Percentiles rank a stretch among this genome's conserved stretches.
These are phyloP conservation scores for Boletus patriciae DNA, from an alignment of 768 basidiomycete genomes.

Conservation along the genomic window DNA sequence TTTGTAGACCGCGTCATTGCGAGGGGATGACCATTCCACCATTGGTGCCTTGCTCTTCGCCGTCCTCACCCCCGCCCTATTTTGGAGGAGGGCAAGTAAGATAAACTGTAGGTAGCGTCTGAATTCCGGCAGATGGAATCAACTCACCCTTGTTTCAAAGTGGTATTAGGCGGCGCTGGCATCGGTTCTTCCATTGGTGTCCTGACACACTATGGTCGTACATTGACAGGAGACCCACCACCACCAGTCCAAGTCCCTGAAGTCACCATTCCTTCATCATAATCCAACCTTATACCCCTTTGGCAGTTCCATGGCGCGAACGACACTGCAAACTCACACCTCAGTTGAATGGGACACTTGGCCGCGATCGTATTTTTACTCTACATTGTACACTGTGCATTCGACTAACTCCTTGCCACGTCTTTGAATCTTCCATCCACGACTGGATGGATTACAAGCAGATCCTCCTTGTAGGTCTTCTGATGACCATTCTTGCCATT, in stretches of 20 bases:
- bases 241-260: conserved; percentile 40
- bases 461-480: conserved; percentile 40
- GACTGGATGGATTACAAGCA: conserved; percentile 58
- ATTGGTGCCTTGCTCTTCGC: conserved; percentile 68
- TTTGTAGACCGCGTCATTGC: conserved; percentile 52
- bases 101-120: conserved; percentile 53
- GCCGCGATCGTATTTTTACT: conserved; percentile 2
- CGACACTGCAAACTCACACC: neutral
- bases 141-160: conserved; percentile 35
- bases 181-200: conserved; percentile 63
- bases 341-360: neutral
- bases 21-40: conserved; percentile 72
- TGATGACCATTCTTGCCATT: conserved; percentile 11
- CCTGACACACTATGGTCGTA: conserved; percentile 54
- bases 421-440: conserved; percentile 70
- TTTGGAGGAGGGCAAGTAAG: conserved; percentile 67
- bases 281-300: neutral
- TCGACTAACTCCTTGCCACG: conserved; percentile 37
- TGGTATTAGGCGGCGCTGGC: conserved; percentile 71
- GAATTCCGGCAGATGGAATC: neutral
- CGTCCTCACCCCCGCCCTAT: conserved; percentile 63
- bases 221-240: conserved; percentile 54
- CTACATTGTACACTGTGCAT: conserved; percentile 14
- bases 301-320: neutral
- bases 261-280: conserved; percentile 18